phyloP scores from a whole-genome alignment of 441 rosid species.

The Heliophila coronopifolia region DNA sequence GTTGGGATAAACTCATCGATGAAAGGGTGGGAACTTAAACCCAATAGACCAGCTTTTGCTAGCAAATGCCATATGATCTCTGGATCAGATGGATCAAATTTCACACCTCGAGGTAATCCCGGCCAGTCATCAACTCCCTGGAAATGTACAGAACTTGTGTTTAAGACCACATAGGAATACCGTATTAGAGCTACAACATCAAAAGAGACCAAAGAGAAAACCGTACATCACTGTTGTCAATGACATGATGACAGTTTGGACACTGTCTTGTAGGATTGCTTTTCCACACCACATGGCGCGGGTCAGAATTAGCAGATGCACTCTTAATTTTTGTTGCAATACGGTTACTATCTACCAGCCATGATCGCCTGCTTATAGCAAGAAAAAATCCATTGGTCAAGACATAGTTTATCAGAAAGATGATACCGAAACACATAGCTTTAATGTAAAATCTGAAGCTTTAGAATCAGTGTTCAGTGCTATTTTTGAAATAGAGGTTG shows the following conservation, averaged over 20 bases:
- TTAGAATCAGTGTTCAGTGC: neutral
- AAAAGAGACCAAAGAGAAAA: neutral
- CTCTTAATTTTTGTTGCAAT: constrained; percentile 78
- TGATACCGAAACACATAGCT: neutral
- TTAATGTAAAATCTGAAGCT: neutral
- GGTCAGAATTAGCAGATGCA: constrained; percentile 49
- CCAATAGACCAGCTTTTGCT: constrained; percentile 50
- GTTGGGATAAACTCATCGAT: constrained; percentile 78
- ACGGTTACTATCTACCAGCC: constrained; percentile 80
- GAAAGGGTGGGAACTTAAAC: constrained; percentile 56
- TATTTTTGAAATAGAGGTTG: neutral
- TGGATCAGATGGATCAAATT: constrained; percentile 89
- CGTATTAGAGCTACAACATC: neutral
- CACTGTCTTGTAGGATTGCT: constrained; percentile 81
- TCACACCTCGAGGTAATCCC: constrained; percentile 85
- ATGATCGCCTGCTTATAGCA: constrained; percentile 47
- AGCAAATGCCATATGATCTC: constrained; percentile 85
- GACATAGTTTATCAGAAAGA: neutral
- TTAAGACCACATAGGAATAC: neutral
- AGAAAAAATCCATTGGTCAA: constrained; percentile 1
- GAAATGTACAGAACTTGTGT: constrained; percentile 3
- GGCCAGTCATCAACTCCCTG: constrained; percentile 84
- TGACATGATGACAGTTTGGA: constrained; percentile 64
- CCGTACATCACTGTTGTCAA: constrained; percentile 80
- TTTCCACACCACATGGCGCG: constrained; percentile 47